phyloP scores from a whole-genome alignment of 257 asterid species.

The Salvia miltiorrhiza region DNA sequence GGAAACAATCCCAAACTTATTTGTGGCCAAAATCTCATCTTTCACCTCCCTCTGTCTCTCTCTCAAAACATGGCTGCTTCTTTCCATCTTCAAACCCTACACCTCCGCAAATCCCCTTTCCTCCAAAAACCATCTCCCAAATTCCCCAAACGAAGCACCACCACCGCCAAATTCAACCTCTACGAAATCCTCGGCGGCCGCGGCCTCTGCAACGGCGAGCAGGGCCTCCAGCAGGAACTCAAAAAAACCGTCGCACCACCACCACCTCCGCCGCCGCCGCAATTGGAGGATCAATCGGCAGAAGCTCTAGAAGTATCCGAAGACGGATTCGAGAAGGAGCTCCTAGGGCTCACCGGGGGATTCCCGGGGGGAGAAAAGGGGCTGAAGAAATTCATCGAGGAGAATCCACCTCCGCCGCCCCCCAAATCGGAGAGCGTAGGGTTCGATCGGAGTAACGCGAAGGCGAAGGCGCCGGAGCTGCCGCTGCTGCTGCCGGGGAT shows the following conservation, averaged over 20 bases:
- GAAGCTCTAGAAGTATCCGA: constrained; percentile 29
- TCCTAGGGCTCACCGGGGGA: constrained; percentile 79
- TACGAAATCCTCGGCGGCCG: constrained; percentile 77
- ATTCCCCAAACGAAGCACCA: constrained; percentile 23
- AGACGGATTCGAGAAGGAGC: constrained; percentile 75
- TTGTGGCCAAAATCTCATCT: constrained; percentile 42
- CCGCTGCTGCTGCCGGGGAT: constrained; percentile 86
- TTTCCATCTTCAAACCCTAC: constrained; percentile 45
- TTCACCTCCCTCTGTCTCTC: neutral
- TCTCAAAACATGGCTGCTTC: constrained; percentile 51
- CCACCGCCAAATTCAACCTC: constrained; percentile 73
- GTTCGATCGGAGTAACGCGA: constrained; percentile 39
- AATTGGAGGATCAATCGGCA: constrained; percentile 19
- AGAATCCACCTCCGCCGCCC: constrained; percentile 62
- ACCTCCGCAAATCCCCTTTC: constrained; percentile 54
- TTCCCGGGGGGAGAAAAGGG: constrained; percentile 92
- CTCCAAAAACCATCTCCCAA: constrained; percentile 32
- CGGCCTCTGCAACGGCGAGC: constrained; percentile 82
- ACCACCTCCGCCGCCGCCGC: constrained; percentile 10
- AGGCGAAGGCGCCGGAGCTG: constrained; percentile 62
- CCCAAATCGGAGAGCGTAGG: constrained; percentile 4
- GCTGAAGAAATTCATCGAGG: constrained; percentile 53
- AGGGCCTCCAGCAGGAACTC: constrained; percentile 54
- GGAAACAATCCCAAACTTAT: neutral
- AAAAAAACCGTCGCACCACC: constrained; percentile 35